These are phyloP conservation scores for Sugiyamaella floridensis DNA, from an alignment of 805 yeast genomes.

Conservation along the genomic window DNA sequence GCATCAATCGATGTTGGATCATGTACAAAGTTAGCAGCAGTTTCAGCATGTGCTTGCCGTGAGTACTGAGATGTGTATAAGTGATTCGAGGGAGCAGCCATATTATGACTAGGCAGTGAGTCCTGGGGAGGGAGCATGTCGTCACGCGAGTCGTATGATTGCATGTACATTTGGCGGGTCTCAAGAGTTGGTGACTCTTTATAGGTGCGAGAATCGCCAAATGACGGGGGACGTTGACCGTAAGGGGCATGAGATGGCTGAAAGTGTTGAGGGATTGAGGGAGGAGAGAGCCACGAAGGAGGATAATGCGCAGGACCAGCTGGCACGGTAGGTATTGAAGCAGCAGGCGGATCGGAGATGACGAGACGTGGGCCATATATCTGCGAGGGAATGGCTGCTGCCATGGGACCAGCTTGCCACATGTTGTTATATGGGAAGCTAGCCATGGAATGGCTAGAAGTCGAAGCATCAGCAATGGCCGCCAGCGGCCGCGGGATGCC, in stretches of 20 bases:
- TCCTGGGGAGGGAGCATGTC: neutral
- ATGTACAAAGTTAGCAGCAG: neutral
- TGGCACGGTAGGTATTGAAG: too few species aligned
- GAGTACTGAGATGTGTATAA: too few species aligned
- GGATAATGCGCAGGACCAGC: too few species aligned
- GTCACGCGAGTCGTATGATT: neutral
- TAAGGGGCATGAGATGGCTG: too few species aligned
- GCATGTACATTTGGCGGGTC: neutral
- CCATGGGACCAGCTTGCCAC: neutral
- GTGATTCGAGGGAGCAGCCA: neutral
- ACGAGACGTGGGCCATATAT: neutral
- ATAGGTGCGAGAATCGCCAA: constrained; percentile 1
- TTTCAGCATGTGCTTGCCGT: too few species aligned
- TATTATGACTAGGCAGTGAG: neutral
- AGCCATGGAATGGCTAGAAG: constrained; percentile 10
- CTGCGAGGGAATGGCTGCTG: neutral
- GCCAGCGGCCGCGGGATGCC: constrained; percentile 25
- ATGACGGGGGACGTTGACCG: neutral
- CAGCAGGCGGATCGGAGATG: neutral
- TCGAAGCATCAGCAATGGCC: constrained; percentile 27
- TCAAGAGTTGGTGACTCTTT: neutral
- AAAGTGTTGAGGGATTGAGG: too few species aligned
- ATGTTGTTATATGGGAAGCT: constrained; percentile 2
- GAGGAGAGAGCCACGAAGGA: too few species aligned
- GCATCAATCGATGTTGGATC: neutral